phyloP scores from a whole-genome alignment of 1,284 basidiomycete genomes.

The Papiliotrema laurentii region DNA sequence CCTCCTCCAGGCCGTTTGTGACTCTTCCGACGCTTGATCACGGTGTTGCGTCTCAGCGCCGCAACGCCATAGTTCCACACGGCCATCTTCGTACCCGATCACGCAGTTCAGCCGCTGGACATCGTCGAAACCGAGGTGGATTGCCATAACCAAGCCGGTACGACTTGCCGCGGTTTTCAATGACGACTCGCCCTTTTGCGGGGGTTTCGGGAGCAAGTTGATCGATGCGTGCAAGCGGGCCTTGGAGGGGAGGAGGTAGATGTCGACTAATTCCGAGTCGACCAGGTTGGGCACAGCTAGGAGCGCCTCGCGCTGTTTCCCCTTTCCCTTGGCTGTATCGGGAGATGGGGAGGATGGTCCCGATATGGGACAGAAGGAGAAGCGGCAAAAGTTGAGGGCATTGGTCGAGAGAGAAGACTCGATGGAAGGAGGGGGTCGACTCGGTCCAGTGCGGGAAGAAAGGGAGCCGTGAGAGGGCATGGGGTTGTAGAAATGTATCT shows the following conservation, averaged over 20 bases:
- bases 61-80: constrained; percentile 62
- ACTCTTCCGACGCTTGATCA: constrained; percentile 12
- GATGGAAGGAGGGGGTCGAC: constrained; percentile 54
- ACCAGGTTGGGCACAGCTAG: constrained; percentile 79
- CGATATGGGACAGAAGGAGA: constrained; percentile 54
- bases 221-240: constrained; percentile 61
- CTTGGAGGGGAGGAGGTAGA: constrained; percentile 13
- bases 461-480: constrained; percentile 64
- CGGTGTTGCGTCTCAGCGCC: constrained; percentile 2
- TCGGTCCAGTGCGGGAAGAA: constrained; percentile 52
- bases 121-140: constrained; percentile 56
- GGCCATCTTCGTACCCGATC: constrained; percentile 75
- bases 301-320: constrained; percentile 50
- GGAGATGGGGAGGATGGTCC: background rate
- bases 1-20: background rate
- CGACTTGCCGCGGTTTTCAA: background rate
- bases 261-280: constrained; percentile 71
- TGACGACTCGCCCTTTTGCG: background rate
- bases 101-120: constrained; percentile 54
- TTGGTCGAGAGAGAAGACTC: constrained; percentile 74
- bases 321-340: constrained; percentile 10
- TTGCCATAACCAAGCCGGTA: constrained; percentile 76
- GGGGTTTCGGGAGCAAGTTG: constrained; percentile 16
- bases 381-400: constrained; percentile 82
- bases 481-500: constrained; percentile 38